These are phyloP conservation scores for Cladosporium sp. DNA, from an alignment of 2,329 filamentous ascomycete genomes.

Conservation along the genomic window DNA sequence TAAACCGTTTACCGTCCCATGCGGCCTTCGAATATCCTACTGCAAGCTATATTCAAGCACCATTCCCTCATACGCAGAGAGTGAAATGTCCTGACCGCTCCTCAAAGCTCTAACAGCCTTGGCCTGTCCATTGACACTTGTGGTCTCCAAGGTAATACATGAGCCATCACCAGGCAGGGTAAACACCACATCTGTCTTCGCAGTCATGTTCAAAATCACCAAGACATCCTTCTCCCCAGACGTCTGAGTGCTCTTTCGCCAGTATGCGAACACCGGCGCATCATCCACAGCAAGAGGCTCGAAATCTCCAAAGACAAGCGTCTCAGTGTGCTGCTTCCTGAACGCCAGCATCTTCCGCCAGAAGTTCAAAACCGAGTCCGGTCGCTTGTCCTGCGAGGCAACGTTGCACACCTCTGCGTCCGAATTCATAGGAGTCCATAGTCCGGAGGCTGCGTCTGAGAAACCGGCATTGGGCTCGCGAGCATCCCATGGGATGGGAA, in stretches of 20 bases:
- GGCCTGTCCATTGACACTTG: not conserved
- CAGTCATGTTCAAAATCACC: slow-evolving; percentile 26
- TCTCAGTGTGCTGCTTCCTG: slow-evolving; percentile 20
- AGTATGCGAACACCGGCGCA: slow-evolving; percentile 24
- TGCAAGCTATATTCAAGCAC: not conserved
- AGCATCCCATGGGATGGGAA: slow-evolving; percentile 67
- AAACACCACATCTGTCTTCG: slow-evolving; percentile 19
- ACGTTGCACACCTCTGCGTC: slow-evolving; percentile 25
- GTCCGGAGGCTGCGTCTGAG: slow-evolving; percentile 10
- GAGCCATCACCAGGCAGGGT: slow-evolving; percentile 18
- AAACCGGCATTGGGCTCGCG: slow-evolving; percentile 24
- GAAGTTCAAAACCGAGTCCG: slow-evolving; percentile 22
- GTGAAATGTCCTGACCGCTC: not conserved
- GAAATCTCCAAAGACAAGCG: slow-evolving; percentile 25
- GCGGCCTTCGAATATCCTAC: not conserved
- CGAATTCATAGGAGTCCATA: slow-evolving; percentile 29
- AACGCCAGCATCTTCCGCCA: slow-evolving; percentile 24
- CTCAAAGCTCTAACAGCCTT: not conserved
- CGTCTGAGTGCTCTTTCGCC: slow-evolving; percentile 15
- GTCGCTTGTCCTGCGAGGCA: slow-evolving; percentile 15
- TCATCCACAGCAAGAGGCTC: slow-evolving; percentile 21
- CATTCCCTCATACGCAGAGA: slow-evolving; percentile 1
- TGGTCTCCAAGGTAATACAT: not conserved
- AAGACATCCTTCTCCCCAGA: slow-evolving; percentile 20
- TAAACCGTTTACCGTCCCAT: not conserved